These are phyloP conservation scores for Orbilia brochopaga DNA, from an alignment of 2,329 filamentous ascomycete species.

Conservation along the genomic window DNA sequence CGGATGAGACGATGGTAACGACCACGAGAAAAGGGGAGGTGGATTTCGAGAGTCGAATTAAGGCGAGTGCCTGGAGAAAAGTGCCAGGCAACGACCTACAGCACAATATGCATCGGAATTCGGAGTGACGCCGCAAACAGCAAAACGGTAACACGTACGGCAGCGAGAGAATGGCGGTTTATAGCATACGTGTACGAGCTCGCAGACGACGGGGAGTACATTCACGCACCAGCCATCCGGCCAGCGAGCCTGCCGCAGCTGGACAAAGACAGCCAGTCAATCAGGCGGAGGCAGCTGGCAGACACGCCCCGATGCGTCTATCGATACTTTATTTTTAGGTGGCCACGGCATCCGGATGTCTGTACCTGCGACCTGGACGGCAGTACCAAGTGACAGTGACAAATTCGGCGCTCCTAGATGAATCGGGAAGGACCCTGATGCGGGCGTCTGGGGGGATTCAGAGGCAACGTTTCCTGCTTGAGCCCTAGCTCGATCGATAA, in stretches of 20 bases:
- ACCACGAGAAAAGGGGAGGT: constrained; percentile 19
- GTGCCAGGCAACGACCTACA: constrained; percentile 4
- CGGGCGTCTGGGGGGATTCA: constrained; percentile 4
- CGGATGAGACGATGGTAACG: background rate
- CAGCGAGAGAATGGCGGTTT: constrained; percentile 1
- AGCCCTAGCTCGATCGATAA: background rate
- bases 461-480: constrained; percentile 15
- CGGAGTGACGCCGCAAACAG: constrained; percentile 4
- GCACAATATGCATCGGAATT: no score
- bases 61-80: constrained; percentile 1
- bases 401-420: constrained; percentile 39
- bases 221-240: constrained; percentile 15
- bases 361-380: constrained; percentile 25
- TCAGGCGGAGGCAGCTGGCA: constrained; percentile 7
- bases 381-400: constrained; percentile 36
- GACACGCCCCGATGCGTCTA: constrained; percentile 9
- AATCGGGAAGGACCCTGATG: constrained; percentile 44
- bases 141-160: constrained; percentile 3
- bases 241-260: constrained; percentile 14
- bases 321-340: constrained; percentile 47
- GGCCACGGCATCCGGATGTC: constrained; percentile 11
- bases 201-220: background rate
- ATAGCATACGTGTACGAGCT: constrained; percentile 2
- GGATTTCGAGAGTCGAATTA: constrained; percentile 3
- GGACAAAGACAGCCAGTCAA: no score